Conservation (phyloP, 768 basidiomycete species). For the Cubamyces lactineus region DNA sequence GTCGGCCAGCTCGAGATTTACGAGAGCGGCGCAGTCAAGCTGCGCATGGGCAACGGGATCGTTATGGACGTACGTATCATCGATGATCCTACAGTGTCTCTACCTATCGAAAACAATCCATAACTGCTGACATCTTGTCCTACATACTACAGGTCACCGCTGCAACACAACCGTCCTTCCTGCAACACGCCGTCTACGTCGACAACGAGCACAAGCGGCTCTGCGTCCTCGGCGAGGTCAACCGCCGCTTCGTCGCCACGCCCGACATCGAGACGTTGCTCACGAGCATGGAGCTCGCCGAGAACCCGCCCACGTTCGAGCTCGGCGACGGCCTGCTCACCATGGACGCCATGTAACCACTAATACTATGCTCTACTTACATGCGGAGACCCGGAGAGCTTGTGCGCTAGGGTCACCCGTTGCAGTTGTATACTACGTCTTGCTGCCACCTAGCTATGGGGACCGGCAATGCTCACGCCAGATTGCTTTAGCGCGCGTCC, state of each 20-base stretch:
- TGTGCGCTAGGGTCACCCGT: too few relatives aligned
- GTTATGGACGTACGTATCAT: conserved; percentile 72
- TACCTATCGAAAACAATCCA: background rate
- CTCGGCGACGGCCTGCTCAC: conserved; percentile 54
- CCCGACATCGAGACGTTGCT: conserved; percentile 83
- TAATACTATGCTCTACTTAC: too few relatives aligned
- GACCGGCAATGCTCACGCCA: too few relatives aligned
- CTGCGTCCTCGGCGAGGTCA: conserved; percentile 82
- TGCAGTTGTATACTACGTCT: too few relatives aligned
- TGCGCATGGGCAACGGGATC: conserved; percentile 80
- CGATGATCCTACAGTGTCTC: background rate
- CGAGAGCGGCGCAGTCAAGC: conserved; percentile 83
- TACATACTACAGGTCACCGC: conserved; percentile 62
- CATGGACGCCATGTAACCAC: conserved; percentile 49
- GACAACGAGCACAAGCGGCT: conserved; percentile 62
- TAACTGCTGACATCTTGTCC: background rate
- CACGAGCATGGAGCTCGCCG: conserved; percentile 60
- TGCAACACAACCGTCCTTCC: conserved; percentile 83
- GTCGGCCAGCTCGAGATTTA: conserved; percentile 88
- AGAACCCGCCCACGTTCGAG: conserved; percentile 36
- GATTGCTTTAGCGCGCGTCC: too few relatives aligned
- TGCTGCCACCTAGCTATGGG: too few relatives aligned
- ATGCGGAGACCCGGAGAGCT: background rate
- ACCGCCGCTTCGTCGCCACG: conserved; percentile 81
- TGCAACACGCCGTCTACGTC: conserved; percentile 83